phyloP scores from a whole-genome alignment of 495 filamentous ascomycete species.

The Astrothelium macrocarpum region DNA sequence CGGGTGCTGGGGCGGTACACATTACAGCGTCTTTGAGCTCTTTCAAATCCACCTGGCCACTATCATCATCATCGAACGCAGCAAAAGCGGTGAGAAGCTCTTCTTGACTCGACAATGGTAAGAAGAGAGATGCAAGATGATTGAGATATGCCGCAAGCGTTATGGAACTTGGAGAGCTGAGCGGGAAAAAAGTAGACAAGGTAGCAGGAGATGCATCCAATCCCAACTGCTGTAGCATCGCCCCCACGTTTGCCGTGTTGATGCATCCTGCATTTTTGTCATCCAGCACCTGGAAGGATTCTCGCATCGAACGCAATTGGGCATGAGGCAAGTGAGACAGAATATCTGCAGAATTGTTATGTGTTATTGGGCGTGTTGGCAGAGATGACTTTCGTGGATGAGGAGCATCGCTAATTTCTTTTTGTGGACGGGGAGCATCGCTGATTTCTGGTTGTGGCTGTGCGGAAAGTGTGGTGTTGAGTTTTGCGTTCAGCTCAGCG shows the following conservation, averaged over 20 bases:
- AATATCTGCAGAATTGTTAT: not conserved
- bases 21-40: constrained; percentile 77
- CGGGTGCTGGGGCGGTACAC: constrained; percentile 67
- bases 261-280: constrained; percentile 68
- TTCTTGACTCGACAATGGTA: constrained; percentile 56
- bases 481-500: not conserved
- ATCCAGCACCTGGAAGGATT: constrained; percentile 81
- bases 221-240: constrained; percentile 68
- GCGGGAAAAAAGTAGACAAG: constrained; percentile 67
- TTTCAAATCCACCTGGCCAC: constrained; percentile 75
- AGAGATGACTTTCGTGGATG: not conserved
- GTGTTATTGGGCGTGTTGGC: not conserved
- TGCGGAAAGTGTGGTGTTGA: not conserved
- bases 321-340: constrained; percentile 24
- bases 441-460: not conserved
- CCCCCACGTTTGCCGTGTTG: constrained; percentile 64
- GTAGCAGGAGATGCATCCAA: constrained; percentile 48
- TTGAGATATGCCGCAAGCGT: constrained; percentile 74
- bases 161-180: constrained; percentile 48
- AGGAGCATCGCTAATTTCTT: not conserved
- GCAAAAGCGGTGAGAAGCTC: constrained; percentile 82
- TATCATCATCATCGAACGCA: constrained; percentile 93
- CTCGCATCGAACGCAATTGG: constrained; percentile 48
- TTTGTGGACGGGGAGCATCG: not conserved
- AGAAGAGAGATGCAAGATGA: constrained; percentile 61